Base-by-base conservation (phyloP, 257 asterid genomes). In the Solanum pimpinellifolium region DNA sequence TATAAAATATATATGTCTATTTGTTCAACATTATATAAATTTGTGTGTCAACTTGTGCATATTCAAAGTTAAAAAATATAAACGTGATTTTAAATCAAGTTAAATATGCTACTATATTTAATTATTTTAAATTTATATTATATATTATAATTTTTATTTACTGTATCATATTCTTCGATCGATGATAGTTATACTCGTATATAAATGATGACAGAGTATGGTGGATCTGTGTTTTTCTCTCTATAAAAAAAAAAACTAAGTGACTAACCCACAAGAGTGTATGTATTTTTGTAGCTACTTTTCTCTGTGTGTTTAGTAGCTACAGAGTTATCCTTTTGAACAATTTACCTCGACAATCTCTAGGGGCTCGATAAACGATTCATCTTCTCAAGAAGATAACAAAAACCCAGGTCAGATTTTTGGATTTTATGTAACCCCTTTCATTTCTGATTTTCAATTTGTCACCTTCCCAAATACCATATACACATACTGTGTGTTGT, bases 351-450 rank as follows among this genome's bases (percentile, higher is more conserved):
- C 88, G 95, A 87, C 89, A 91, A 89, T 90, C 91, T 80, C 90
- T 85, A 89, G 88, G 86, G 93, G 90, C 90, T 91, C 90, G 88
- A 49, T 31, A 80, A 70, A 72, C 92, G 90, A 89, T 81, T 75
- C 86, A 83, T 69, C 88, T 42, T 82, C 88, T 83, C 33, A 75
- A 90, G 89, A 76, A 87, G 90, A 83, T 31, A 88, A 44, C 91
- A 82, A 87, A 25, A 69, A 83, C 94, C 94, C 92, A 93, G 97
- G 97, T 94, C 94, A 90, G 93, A 60, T 82, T 91, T 95, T 92
- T 84, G 91, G 89, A 84, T 93, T 93, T 91, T 91, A 15, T 83
- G 11, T 33, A 66, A 86, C 89, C 88, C 93, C 86, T 87, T 37
- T 89, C 60, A 70, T 86, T 87, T 91, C 87, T 60, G 91, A 92